These are phyloP conservation scores for Sophora flavescens DNA, from an alignment of 306 rosid species.

Conservation along the genomic window DNA sequence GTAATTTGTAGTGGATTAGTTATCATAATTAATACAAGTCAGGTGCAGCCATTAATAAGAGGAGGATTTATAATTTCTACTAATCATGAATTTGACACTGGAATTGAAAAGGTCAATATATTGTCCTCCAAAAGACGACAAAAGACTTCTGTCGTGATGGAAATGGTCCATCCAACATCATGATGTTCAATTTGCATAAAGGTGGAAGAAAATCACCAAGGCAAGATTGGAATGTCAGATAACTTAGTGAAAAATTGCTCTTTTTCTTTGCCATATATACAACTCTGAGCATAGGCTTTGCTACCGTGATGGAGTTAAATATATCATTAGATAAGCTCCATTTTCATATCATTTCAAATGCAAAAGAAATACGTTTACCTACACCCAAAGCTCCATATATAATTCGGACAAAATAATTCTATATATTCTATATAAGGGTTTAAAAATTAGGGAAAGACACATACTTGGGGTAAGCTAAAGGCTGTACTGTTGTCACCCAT, in stretches of 20 bases:
- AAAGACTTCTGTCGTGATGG: background rate
- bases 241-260: background rate
- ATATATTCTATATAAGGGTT: background rate
- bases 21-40: conserved; percentile 5
- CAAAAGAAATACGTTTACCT: background rate
- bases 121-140: conserved; percentile 11
- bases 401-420: background rate
- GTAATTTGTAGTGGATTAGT: background rate
- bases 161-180: conserved; percentile 16
- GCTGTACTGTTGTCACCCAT: conserved; percentile 99
- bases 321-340: background rate
- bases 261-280: background rate
- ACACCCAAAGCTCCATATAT: background rate
- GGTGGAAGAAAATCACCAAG: background rate
- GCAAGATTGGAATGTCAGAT: background rate
- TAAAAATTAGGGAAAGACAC: conserved; percentile 34
- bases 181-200: background rate
- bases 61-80: background rate
- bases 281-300: background rate
- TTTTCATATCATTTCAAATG: conserved; percentile 1
- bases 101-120: conserved; percentile 7
- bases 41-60: conserved; percentile 4
- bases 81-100: conserved; percentile 1
- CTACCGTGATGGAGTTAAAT: background rate
- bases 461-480: conserved; percentile 95